Base-by-base conservation (phyloP, 2,329 filamentous ascomycete genomes). In the Ilyonectria sp. region DNA sequence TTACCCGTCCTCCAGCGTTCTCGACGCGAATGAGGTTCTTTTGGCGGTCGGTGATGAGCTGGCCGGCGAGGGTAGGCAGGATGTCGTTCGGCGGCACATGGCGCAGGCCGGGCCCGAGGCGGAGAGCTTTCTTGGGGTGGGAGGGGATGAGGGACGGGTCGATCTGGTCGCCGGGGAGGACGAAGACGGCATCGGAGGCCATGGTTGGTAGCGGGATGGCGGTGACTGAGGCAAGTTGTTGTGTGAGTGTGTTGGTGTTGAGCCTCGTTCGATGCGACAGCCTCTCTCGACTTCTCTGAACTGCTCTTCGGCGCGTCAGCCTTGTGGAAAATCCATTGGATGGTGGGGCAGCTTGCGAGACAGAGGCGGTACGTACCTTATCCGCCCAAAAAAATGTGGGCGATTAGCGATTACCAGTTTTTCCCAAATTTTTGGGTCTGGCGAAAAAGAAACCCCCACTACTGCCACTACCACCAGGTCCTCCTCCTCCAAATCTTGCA, bases 11-110 rank as follows among this genome's bases (percentile, higher is more conserved):
- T 47, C 86, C 87, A 71, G 90, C 89, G 70, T 86, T 90, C 77
- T 96, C 93, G 65, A 96, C 86, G 86, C 92, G 94, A 67, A 95
- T 86, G 5, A 92, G 90, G 80, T 94, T 93, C 84, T 95, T 96
- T 80, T 86, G 86, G 74, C 82, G 83, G 79, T 95, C 92, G 67
- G 88, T 88, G 67, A 90, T 86, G 63, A 95, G 86, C 75, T 90
- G 87, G 74, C 91, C 91, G 61, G 90, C 88, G 70, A 93, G 86
- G 62, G 91, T 91, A 70, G 92, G 86, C 70, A 91, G 86, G 74
- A 96, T 90, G 44, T 90, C 90, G 72, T 88, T 89, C n/a, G 93
- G 92, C 49, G 93, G 93, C 67, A 94, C 90, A 80, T 97, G 91
- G 68, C 92, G 92, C 64, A 98, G 86, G 62, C 95, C 95, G 17